Percentiles rank a stretch among this genome's conserved stretches.
phyloP scores from a whole-genome alignment of 768 basidiomycete species.

The Coprinopsis cinerea region DNA sequence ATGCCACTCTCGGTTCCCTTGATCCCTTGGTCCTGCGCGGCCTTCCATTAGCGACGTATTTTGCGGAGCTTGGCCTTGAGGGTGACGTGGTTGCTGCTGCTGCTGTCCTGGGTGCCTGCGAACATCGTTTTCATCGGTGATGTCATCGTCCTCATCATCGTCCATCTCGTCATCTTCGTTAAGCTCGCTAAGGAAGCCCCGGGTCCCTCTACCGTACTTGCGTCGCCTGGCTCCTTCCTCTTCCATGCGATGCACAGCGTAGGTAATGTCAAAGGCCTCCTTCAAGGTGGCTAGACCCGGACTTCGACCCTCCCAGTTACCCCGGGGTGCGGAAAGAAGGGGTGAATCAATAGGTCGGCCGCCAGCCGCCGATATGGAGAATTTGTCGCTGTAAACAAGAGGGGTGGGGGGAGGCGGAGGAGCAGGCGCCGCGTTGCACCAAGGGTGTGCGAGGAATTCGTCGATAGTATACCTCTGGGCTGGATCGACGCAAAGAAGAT shows the following conservation, averaged over 20 bases:
- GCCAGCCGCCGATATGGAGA: constrained; percentile 15
- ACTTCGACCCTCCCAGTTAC: constrained; percentile 74
- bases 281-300: constrained; percentile 91
- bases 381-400: constrained; percentile 33
- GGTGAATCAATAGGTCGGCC: constrained; percentile 79
- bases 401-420: constrained; percentile 68
- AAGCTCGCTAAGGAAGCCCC: constrained; percentile 76
- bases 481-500: constrained; percentile 93
- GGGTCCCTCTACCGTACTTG: constrained; percentile 73
- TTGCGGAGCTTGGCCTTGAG: constrained; percentile 6
- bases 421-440: constrained; percentile 73
- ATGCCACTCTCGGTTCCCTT: constrained; percentile 16
- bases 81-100: not conserved
- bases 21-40: constrained; percentile 31
- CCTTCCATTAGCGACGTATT: constrained; percentile 32
- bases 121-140: constrained; percentile 50
- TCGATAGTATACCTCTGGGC: constrained; percentile 96
- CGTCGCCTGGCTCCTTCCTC: constrained; percentile 90
- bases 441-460: constrained; percentile 94
- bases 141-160: constrained; percentile 29
- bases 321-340: constrained; percentile 72
- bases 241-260: constrained; percentile 99
- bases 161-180: constrained; percentile 91
- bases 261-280: constrained; percentile 98
- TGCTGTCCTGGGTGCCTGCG: constrained; percentile 20